These are phyloP conservation scores for Mortierella sp. DNA, from an alignment of 371 early-diverging fungal genomes.

Conservation along the genomic window DNA sequence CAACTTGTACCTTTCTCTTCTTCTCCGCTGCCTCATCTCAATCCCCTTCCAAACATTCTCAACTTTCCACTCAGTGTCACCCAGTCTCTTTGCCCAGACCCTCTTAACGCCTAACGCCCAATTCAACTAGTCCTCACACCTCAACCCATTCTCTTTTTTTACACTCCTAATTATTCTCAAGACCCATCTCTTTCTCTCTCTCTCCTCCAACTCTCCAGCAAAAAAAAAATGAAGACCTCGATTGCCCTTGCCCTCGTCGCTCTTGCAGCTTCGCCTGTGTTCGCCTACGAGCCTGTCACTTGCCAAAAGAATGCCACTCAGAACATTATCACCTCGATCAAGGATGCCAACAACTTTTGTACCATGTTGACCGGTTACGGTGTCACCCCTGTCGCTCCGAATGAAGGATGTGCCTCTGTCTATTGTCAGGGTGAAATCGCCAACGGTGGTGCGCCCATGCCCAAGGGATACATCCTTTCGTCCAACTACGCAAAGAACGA, in stretches of 20 bases:
- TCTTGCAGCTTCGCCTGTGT: constrained; percentile 13
- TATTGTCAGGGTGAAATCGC: constrained; percentile 33
- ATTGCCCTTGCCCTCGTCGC: constrained; percentile 14
- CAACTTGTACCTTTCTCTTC: no score
- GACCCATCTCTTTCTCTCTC: no score
- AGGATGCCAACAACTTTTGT: constrained; percentile 24
- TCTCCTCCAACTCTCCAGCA: no score
- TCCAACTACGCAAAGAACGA: constrained; percentile 43
- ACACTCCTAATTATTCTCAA: no score
- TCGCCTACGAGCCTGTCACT: constrained; percentile 31
- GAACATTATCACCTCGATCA: constrained; percentile 28
- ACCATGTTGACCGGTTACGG: constrained; percentile 35
- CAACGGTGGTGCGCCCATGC: constrained; percentile 52
- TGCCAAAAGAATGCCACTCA: constrained; percentile 18
- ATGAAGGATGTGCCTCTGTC: constrained; percentile 38
- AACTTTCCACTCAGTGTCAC: no score
- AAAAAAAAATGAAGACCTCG: no score
- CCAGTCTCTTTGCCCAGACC: no score
- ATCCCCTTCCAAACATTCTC: no score
- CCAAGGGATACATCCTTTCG: constrained; percentile 40
- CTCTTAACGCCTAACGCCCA: no score
- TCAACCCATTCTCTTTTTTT: no score
- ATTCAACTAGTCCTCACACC: no score
- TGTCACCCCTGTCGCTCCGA: constrained; percentile 23
- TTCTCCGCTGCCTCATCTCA: no score